Base-by-base conservation (phyloP, 306 rosid genomes). In the Fragaria iinumae region DNA sequence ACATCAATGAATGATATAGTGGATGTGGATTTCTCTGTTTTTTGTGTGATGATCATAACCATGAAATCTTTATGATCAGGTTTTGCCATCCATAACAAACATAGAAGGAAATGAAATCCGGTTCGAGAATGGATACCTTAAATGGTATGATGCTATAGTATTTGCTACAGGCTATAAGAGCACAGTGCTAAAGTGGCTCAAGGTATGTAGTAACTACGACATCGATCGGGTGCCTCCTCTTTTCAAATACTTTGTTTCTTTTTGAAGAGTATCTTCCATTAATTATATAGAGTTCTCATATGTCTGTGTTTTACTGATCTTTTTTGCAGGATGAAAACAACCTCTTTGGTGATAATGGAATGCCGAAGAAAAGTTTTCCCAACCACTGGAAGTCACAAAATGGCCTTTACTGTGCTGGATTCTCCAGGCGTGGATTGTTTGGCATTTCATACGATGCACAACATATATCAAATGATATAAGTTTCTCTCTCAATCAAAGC, bases 131-230 rank as follows among this genome's bases (percentile, higher is more conserved):
- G 79, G 81, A 2, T 41, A 3, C 17, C 80, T 59, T 25, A 75
- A 80, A 8, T 76, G 75, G 16, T 90, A 87, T 53, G 91, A 90
- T 55, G 90, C 53, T 0, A 89, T 93, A 11, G 77, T 89, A 2
- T 87, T 92, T 49, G 90, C 92, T 4, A 92, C 97, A 16, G 93
- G 96, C 45, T 92, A 86, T 43, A 85, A 17, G 83, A 89, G 91
- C 45, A 32, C 23, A 9, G 90, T 88, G 13, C 69, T 79, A 63
- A 67, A 44, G 0, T 92, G 94, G 93, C 86, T 91, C 0, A 87
- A 89, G 94, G 97, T 87, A 76, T 8, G 62, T 55, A 21, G 11
- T 53, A 20, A 20, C 23, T 50, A 1, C 8, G 60, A 53, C 25
- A n/a, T 53, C 8, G 6, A 23, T 55, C 9, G 1, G 7, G 18